A percentile compares a stretch with the other conserved stretches of the same genome.
These are phyloP conservation scores for Multifurca ochricompacta DNA, from an alignment of 768 basidiomycete genomes.

Conservation along the genomic window DNA sequence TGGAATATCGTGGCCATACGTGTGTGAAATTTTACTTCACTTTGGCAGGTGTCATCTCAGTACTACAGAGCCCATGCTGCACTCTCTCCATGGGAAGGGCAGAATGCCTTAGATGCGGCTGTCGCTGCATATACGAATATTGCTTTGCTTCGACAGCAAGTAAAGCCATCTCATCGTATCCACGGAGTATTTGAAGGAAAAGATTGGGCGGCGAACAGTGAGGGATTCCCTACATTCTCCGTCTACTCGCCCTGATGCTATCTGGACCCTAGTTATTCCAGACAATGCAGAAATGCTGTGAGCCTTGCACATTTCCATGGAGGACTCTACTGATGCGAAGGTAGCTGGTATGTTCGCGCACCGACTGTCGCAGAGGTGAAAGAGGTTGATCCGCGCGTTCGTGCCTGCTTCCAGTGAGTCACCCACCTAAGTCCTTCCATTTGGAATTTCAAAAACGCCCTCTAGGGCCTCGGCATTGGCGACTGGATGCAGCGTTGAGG, in stretches of 20 bases:
- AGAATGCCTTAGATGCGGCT: slow-evolving; percentile 81
- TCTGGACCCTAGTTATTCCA: slow-evolving; percentile 55
- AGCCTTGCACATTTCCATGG: slow-evolving; percentile 19
- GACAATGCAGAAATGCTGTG: slow-evolving; percentile 70
- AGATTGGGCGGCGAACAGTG: slow-evolving; percentile 70
- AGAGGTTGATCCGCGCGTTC: slow-evolving; percentile 49
- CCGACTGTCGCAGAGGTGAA: slow-evolving; percentile 56
- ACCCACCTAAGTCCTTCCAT: background rate
- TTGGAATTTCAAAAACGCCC: background rate
- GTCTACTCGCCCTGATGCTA: background rate
- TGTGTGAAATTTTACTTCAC: slow-evolving; percentile 25
- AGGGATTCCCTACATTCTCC: slow-evolving; percentile 19
- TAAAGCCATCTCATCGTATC: slow-evolving; percentile 66
- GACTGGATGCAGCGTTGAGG: slow-evolving; percentile 50
- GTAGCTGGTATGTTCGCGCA: slow-evolving; percentile 66
- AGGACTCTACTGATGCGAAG: background rate
- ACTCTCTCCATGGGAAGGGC: slow-evolving; percentile 78
- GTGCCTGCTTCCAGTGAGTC: slow-evolving; percentile 64
- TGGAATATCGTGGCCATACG: slow-evolving; percentile 73
- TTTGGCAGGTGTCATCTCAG: background rate
- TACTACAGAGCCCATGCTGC: slow-evolving; percentile 61
- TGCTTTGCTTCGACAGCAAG: slow-evolving; percentile 73
- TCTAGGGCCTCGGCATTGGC: slow-evolving; percentile 59
- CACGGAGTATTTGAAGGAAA: slow-evolving; percentile 74
- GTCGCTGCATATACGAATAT: slow-evolving; percentile 77